Conservation (phyloP, 176 grass and related monocot species). For the Bothriochloa decipiens region DNA sequence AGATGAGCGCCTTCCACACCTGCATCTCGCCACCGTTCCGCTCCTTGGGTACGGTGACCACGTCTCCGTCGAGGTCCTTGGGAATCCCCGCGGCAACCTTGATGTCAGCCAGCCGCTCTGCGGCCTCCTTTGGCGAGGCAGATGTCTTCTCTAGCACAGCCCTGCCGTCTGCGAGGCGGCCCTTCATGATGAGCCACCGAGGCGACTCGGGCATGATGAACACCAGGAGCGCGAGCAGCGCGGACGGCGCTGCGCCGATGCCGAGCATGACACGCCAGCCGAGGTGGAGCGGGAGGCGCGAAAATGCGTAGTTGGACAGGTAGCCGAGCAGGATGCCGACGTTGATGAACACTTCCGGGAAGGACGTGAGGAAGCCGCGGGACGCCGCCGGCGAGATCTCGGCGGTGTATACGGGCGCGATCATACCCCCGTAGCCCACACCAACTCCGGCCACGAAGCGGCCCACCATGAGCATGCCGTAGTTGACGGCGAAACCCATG, state of each 20-base stretch:
- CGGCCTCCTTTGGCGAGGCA: conserved; percentile 56
- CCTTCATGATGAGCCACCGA: conserved; percentile 78
- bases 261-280: conserved; percentile 85
- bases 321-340: conserved; percentile 81
- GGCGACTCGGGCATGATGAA: conserved; percentile 83
- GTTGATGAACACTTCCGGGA: conserved; percentile 92
- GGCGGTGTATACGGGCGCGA: conserved; percentile 81
- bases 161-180: conserved; percentile 66
- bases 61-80: conserved; percentile 50
- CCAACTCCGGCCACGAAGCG: conserved; percentile 82
- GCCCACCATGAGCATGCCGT: conserved; percentile 72
- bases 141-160: conserved; percentile 64
- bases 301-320: conserved; percentile 76
- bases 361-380: conserved; percentile 78
- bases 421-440: conserved; percentile 77
- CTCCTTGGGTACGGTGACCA: conserved; percentile 52
- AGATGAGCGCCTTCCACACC: conserved; percentile 72
- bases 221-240: conserved; percentile 60
- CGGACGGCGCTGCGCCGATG: conserved; percentile 64
- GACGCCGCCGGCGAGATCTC: conserved; percentile 73
- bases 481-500: conserved; percentile 77
- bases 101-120: conserved; percentile 63
- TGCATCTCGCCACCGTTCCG: conserved; percentile 29
- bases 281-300: conserved; percentile 43
- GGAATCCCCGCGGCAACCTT: conserved; percentile 70